These are phyloP conservation scores for Acephala macrosclerotiorum DNA, from an alignment of 2,329 filamentous ascomycete species.

Conservation along the genomic window DNA sequence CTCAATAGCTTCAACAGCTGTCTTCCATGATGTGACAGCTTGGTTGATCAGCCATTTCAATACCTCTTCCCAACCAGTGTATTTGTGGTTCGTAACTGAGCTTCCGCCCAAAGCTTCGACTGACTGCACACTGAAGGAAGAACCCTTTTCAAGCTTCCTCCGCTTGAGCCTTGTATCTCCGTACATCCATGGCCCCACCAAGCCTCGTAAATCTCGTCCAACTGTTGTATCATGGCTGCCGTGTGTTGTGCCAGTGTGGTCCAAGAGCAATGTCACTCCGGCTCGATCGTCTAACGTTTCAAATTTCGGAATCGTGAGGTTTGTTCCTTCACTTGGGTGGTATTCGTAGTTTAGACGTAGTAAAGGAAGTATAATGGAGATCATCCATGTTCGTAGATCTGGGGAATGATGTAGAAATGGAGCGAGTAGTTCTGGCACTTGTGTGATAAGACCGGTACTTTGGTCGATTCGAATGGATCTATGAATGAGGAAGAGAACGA, in stretches of 20 bases:
- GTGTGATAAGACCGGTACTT: slow-evolving; percentile 74
- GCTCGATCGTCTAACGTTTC: slow-evolving; percentile 64
- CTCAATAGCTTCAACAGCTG: slow-evolving; percentile 69
- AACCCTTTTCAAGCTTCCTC: slow-evolving; percentile 44
- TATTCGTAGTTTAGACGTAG: slow-evolving; percentile 75
- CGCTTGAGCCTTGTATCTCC: slow-evolving; percentile 66
- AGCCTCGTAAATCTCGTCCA: slow-evolving; percentile 70
- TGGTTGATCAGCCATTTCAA: slow-evolving; percentile 71
- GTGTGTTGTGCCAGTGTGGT: slow-evolving; percentile 51
- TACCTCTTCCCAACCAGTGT: slow-evolving; percentile 72
- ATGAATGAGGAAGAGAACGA: slow-evolving; percentile 71
- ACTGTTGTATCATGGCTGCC: slow-evolving; percentile 46
- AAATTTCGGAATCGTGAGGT: slow-evolving; percentile 67
- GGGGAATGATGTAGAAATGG: slow-evolving; percentile 72
- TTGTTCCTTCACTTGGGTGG: slow-evolving; percentile 56
- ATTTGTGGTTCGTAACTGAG: slow-evolving; percentile 45
- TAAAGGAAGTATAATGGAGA: slow-evolving; percentile 73
- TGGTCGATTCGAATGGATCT: slow-evolving; percentile 74
- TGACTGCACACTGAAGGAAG: slow-evolving; percentile 25
- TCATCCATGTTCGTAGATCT: slow-evolving; percentile 71
- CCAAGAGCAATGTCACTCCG: slow-evolving; percentile 68
- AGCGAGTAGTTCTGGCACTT: slow-evolving; percentile 70
- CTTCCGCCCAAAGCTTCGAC: slow-evolving; percentile 37
- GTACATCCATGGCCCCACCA: slow-evolving; percentile 79
- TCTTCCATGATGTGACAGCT: slow-evolving; percentile 65